Conservation (phyloP, 2,329 filamentous ascomycete species). For the Geosmithia flava region DNA sequence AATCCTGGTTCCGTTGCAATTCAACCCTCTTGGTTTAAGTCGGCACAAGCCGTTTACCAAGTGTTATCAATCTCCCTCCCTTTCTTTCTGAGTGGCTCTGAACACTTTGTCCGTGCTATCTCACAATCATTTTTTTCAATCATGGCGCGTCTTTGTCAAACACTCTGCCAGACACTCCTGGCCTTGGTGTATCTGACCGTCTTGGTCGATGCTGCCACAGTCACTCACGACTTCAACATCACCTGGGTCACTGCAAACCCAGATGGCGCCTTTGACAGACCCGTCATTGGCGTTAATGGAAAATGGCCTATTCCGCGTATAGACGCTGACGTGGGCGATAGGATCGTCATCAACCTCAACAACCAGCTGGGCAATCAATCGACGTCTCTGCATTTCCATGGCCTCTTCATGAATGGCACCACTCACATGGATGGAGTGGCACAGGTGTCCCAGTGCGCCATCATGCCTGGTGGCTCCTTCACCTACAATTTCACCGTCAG, state of each 20-base stretch:
- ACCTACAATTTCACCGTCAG: conserved; percentile 36
- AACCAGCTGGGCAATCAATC: conserved; percentile 48
- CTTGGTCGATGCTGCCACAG: neutral
- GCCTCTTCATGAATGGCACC: conserved; percentile 42
- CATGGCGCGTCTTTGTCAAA: too few species aligned
- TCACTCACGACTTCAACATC: conserved; percentile 50
- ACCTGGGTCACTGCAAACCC: conserved; percentile 63
- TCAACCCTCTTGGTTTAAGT: too few species aligned
- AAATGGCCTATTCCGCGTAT: conserved; percentile 63
- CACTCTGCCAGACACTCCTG: too few species aligned
- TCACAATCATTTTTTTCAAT: too few species aligned
- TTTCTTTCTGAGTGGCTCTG: too few species aligned
- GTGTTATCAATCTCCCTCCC: too few species aligned
- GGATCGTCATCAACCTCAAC: conserved; percentile 41
- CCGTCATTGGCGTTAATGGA: conserved; percentile 67
- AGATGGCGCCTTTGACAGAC: conserved; percentile 50
- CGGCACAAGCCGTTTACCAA: too few species aligned
- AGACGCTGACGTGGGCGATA: conserved; percentile 49
- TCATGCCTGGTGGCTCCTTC: conserved; percentile 33
- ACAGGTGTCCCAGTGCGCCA: conserved; percentile 40
- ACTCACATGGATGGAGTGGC: conserved; percentile 45
- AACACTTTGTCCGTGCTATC: too few species aligned
- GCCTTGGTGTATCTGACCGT: neutral
- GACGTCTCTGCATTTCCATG: conserved; percentile 52
- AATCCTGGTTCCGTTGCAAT: too few species aligned